Percentiles rank a stretch among this genome's conserved stretches.
Evolutionary conservation across 2,329 filamentous ascomycete species (phyloP).

Genomic region (Cyphellophora europaea): DNA sequence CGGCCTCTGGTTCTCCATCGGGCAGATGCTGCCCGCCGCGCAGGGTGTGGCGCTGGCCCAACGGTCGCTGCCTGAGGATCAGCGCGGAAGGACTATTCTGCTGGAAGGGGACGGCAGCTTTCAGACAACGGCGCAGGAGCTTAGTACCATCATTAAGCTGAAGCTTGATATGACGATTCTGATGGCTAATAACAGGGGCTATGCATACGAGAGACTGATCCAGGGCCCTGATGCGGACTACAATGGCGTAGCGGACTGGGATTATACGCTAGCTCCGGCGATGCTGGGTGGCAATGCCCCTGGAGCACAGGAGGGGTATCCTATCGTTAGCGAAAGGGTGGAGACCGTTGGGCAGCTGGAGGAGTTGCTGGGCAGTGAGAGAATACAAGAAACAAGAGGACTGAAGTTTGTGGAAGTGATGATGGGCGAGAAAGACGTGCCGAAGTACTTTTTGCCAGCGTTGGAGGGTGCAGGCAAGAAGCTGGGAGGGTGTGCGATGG

Average conservation of each 20-base stretch:
- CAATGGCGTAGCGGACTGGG: constrained; percentile 73
- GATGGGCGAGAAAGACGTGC: constrained; percentile 72
- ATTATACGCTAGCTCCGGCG: constrained; percentile 57
- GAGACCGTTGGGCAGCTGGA: constrained; percentile 62
- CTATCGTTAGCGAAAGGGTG: constrained; percentile 41
- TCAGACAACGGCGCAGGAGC: constrained; percentile 74
- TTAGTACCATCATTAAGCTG: constrained; percentile 69
- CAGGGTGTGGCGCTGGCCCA: constrained; percentile 63
- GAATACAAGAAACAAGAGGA: constrained; percentile 48
- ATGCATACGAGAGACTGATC: constrained; percentile 81
- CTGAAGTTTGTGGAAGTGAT: constrained; percentile 70
- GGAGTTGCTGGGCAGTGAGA: constrained; percentile 51
- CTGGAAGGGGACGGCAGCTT: constrained; percentile 86
- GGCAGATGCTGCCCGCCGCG: constrained; percentile 53
- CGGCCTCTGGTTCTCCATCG: constrained; percentile 62
- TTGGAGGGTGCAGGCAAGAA: constrained; percentile 11
- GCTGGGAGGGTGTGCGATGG: too few relatives aligned
- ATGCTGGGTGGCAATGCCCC: constrained; percentile 57
- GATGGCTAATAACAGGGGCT: constrained; percentile 79
- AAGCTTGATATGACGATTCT: constrained; percentile 71
- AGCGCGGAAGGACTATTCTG: constrained; percentile 57
- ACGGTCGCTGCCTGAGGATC: constrained; percentile 1
- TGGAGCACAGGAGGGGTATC: constrained; percentile 37
- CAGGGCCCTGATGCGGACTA: constrained; percentile 72
- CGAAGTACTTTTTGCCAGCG: constrained; percentile 26